Evolutionary conservation across 2,329 filamentous ascomycete species (phyloP), one percentile per base, ranked within the genome.

Genomic region (Plenodomus biglobosus): DNA sequence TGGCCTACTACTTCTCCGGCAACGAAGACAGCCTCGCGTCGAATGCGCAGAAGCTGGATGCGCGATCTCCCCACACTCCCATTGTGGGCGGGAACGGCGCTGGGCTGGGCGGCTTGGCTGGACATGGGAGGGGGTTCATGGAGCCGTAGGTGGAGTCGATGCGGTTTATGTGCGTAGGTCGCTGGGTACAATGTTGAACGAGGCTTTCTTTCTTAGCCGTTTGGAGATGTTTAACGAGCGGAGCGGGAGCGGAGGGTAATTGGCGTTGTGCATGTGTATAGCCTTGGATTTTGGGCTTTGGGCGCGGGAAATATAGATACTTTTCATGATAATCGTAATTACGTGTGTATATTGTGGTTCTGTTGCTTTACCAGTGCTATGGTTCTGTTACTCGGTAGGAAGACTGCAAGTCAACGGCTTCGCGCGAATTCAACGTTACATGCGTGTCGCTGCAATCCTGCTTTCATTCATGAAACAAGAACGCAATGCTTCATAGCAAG

Each of bases 1-100:
- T 90, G 44, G 95, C 90, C 83, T 99, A 96, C 79, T 99, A 99
- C 79, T 89, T 90, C 73, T 86, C 86, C 57, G 94, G 94, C 60
- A 91, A 96, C 68, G 81, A 84, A 61, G 53, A 61, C 37, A 57
- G 55, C 8, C 58, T 64, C 1, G 50, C 56, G 11, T 40, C 50
- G 19, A 56, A 38, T 40, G 53, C 50, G 24, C 60, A 32, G 27
- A 32, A 32, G 15, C 27, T 32, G 27, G 27, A 32, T 32, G 27
- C 27, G 11, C 38, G 32, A n/a, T 53, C 44, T 27, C 46, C 46
- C 19, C 44, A 52, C 39, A 54, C 27, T 20, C 46, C 46, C 5
- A 22, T 54, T 11, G 15, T 32, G 8, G 48, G 20, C 21, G 38
- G 50, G 15, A 41, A 46, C n/a, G 40, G 36, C 17, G 18, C 44